Evolutionary conservation across 2,329 filamentous ascomycete genomes (phyloP), one percentile per base, ranked within the genome.

Genomic region (Fusarium irregulare): DNA sequence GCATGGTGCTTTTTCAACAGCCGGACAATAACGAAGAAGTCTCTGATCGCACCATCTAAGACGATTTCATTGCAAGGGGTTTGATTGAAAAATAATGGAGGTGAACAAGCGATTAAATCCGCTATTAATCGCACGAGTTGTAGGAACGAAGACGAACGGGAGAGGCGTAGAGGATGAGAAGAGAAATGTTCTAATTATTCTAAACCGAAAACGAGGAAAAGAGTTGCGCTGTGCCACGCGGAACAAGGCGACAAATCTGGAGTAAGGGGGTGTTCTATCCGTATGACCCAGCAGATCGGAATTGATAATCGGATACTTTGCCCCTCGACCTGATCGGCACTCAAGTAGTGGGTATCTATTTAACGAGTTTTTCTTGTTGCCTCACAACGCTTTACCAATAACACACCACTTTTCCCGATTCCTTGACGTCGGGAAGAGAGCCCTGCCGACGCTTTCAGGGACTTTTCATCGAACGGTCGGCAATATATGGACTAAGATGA

Each of bases 141-240:
- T 30, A 18, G 27, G 40, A 68, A 47, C 30, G 41, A 71, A 55
- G 55, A 51, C 50, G 54, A 68, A 34, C 44, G 47, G 64, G 47
- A 58, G 59, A 71, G 67, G 57, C 57, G 44, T 57, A 27, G 44
- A 46, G 41, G 46, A 51, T 25, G 27, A 13, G 51, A 37, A 40
- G 27, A 13, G 51, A 37, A 34, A 49, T 48, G 44, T 41, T 53
- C 28, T 48, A 21, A 21, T 21, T 21, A 44, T 42, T 34, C 23
- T 20, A 65, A 68, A 23, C 55, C 70, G 69, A 78, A 72, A 70
- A 72, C 69, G 70, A 72, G 64, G 64, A 70, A 72, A 53, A 71
- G 53, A 23, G 34, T 37, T 21, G 25, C 18, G n/a, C 42, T 21
- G 32, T 20, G n/a, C 48, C 37, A 41, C 55, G 60, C 66, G 66